These are phyloP conservation scores for Borealophlyctis nickersoniae DNA, from an alignment of 192 early-diverging fungal genomes.

Conservation along the genomic window DNA sequence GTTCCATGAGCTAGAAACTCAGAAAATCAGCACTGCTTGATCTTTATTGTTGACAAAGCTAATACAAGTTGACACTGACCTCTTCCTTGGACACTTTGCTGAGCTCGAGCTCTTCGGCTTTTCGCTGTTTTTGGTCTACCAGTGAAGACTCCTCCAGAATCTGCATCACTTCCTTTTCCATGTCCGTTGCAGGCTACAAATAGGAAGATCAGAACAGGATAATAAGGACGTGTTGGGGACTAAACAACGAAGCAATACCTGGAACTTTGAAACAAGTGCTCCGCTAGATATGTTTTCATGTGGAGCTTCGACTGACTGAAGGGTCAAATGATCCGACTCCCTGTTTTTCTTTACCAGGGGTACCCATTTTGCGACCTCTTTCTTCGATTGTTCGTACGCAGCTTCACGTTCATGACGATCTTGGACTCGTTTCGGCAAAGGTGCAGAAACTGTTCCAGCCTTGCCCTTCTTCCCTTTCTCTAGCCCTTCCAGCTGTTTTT, in stretches of 20 bases:
- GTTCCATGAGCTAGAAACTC: conserved; percentile 35
- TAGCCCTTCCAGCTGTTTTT: conserved; percentile 59
- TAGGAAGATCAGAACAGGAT: conserved; percentile 10
- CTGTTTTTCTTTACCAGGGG: conserved; percentile 78
- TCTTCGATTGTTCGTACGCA: conserved; percentile 80
- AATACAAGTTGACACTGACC: conserved; percentile 36
- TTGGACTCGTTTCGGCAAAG: conserved; percentile 77
- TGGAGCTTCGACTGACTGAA: conserved; percentile 48
- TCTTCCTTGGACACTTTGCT: conserved; percentile 82
- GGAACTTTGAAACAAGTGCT: conserved; percentile 61
- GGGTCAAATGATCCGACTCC: conserved; percentile 77
- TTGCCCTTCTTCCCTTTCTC: conserved; percentile 47
- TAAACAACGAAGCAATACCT: conserved; percentile 29
- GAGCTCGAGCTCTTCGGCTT: conserved; percentile 82
- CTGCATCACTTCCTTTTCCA: conserved; percentile 77
- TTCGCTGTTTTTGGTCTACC: conserved; percentile 72
- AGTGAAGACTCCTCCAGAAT: conserved; percentile 71
- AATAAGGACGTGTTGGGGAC: not conserved
- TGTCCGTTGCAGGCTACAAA: conserved; percentile 46
- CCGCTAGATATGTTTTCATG: conserved; percentile 44
- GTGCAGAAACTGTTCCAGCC: conserved; percentile 60
- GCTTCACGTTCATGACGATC: conserved; percentile 82
- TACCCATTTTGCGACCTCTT: conserved; percentile 82
- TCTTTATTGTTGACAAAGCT: not conserved
- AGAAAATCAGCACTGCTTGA: conserved; percentile 11